These are phyloP conservation scores for Omphalotus olearius DNA, from an alignment of 1,284 basidiomycete genomes.

Conservation along the genomic window DNA sequence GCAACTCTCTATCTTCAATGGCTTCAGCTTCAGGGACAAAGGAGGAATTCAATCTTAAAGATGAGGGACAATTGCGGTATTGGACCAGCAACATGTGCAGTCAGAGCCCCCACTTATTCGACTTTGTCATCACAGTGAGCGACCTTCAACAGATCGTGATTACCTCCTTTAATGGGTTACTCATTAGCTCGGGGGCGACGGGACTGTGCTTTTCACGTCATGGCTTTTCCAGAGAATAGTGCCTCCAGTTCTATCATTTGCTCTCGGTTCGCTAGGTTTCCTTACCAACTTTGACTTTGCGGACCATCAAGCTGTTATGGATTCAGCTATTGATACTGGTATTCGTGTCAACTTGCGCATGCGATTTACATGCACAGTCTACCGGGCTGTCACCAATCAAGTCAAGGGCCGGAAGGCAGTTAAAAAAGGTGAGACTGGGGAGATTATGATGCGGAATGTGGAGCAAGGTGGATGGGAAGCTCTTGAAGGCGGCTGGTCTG, in stretches of 20 bases:
- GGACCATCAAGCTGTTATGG: constrained; percentile 84
- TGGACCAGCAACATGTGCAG: constrained; percentile 99
- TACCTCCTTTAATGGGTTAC: constrained; percentile 13
- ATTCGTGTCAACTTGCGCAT: constrained; percentile 98
- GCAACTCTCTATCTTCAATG: constrained; percentile 50
- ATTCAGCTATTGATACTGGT: constrained; percentile 86
- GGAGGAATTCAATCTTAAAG: constrained; percentile 36
- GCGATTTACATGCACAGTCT: constrained; percentile 99
- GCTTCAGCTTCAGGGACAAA: constrained; percentile 37
- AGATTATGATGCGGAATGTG: constrained; percentile 90
- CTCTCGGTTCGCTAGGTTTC: constrained; percentile 97
- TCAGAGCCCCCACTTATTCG: constrained; percentile 88
- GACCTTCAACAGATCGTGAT: neutral
- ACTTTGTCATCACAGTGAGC: constrained; percentile 95
- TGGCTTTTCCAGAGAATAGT: constrained; percentile 99
- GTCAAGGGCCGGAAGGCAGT: constrained; percentile 76
- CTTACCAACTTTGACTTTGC: constrained; percentile 97
- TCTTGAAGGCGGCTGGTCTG: constrained; percentile 71
- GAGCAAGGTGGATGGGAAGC: constrained; percentile 93
- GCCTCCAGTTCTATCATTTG: constrained; percentile 95
- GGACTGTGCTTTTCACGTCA: constrained; percentile 97
- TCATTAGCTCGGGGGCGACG: constrained; percentile 88
- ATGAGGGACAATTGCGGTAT: constrained; percentile 91
- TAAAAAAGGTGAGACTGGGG: constrained; percentile 87
- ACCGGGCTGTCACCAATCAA: constrained; percentile 79